Evolutionary conservation across 2,329 filamentous ascomycete species (phyloP).

Genomic region (Nigrospora oryzae): DNA sequence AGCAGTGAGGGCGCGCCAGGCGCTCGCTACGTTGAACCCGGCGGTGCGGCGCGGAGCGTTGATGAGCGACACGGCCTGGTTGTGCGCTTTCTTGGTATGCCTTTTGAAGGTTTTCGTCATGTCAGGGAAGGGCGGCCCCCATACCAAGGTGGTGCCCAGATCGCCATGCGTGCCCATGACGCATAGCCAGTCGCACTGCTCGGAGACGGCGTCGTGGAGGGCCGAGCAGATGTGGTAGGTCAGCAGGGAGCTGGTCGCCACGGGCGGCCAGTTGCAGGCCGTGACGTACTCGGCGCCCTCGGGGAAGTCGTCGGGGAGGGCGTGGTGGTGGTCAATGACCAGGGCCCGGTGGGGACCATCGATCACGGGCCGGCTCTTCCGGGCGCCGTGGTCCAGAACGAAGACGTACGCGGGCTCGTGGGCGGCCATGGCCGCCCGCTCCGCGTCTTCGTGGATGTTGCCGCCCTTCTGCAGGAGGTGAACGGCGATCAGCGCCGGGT

Average conservation of each 20-base stretch:
- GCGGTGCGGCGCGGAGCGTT: slow-evolving; percentile 58
- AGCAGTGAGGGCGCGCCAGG: slow-evolving; percentile 49
- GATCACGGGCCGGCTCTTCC: slow-evolving; percentile 43
- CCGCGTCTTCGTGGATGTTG: slow-evolving; percentile 45
- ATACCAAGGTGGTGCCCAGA: slow-evolving; percentile 55
- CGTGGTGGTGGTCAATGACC: slow-evolving; percentile 58
- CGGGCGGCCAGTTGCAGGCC: slow-evolving; percentile 55
- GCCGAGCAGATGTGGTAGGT: slow-evolving; percentile 55
- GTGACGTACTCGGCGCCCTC: slow-evolving; percentile 45
- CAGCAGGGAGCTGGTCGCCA: slow-evolving; percentile 55
- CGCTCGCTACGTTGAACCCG: slow-evolving; percentile 48
- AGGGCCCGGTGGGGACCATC: slow-evolving; percentile 39
- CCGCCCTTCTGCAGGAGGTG: slow-evolving; percentile 53
- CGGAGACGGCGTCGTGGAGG: slow-evolving; percentile 40
- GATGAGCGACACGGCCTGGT: slow-evolving; percentile 53
- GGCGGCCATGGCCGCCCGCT: slow-evolving; percentile 40
- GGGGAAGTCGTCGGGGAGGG: slow-evolving; percentile 47
- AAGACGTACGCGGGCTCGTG: slow-evolving; percentile 49
- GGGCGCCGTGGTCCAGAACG: slow-evolving; percentile 57
- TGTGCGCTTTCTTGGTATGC: slow-evolving; percentile 53
- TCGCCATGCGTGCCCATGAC: slow-evolving; percentile 60
- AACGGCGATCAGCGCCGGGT: slow-evolving; percentile 40
- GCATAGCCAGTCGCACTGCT: slow-evolving; percentile 51
- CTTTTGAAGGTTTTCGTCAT: slow-evolving; percentile 52
- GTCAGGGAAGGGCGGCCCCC: slow-evolving; percentile 58